These are phyloP conservation scores for Coemansia sp. DNA, from an alignment of 192 early-diverging fungal genomes.

Conservation along the genomic window DNA sequence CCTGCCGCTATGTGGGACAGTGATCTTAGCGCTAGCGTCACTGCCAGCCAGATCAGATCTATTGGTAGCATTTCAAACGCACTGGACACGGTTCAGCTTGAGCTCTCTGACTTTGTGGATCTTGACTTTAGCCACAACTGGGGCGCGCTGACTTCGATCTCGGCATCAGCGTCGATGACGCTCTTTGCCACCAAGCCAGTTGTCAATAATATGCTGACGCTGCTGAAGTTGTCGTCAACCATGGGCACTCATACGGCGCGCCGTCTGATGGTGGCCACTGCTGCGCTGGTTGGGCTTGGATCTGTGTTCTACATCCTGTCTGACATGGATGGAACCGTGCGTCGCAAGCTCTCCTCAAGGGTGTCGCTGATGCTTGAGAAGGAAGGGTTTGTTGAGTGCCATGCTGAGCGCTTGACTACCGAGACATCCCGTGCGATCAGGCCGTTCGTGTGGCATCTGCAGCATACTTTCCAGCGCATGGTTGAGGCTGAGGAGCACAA, in stretches of 20 bases:
- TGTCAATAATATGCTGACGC: constrained; percentile 32
- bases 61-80: constrained; percentile 56
- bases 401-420: constrained; percentile 65
- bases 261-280: constrained; percentile 43
- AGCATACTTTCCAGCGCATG: constrained; percentile 68
- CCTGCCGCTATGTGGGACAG: constrained; percentile 3
- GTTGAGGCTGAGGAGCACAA: constrained; percentile 70
- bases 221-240: constrained; percentile 46
- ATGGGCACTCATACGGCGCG: constrained; percentile 44
- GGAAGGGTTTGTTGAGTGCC: constrained; percentile 60
- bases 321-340: constrained; percentile 70
- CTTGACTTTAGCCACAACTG: constrained; percentile 63
- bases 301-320: constrained; percentile 63
- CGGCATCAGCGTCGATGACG: constrained; percentile 59
- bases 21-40: constrained; percentile 32
- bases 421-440: constrained; percentile 67
- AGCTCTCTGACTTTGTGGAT: constrained; percentile 63
- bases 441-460: constrained; percentile 69
- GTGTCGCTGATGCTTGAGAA: constrained; percentile 55
- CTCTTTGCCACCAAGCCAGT: constrained; percentile 44
- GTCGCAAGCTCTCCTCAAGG: constrained; percentile 66
- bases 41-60: constrained; percentile 57
- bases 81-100: constrained; percentile 49
- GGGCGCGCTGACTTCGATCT: constrained; percentile 57
- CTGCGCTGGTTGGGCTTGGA: constrained; percentile 53